phyloP scores from a whole-genome alignment of 139 green algal genomes.

The Volvox africanus region DNA sequence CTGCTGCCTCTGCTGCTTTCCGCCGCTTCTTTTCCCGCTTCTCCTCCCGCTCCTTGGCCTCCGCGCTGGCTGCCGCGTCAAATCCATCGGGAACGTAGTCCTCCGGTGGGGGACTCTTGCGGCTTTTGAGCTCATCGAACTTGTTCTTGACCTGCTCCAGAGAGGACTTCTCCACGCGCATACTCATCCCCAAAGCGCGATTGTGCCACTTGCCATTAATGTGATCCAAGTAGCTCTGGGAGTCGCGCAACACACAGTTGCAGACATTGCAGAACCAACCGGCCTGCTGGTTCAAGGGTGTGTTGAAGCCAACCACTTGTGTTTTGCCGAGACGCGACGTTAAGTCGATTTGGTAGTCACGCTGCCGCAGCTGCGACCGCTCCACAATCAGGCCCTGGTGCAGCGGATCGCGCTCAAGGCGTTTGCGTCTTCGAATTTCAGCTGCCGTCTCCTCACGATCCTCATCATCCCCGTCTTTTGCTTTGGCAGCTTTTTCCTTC shows the following conservation, averaged over 20 bases:
- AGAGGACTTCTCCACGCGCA: conserved; percentile 91
- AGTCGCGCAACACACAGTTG: conserved; percentile 96
- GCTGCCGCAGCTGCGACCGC: conserved; percentile 78
- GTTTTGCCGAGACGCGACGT: conserved; percentile 82
- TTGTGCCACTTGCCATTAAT: conserved; percentile 99
- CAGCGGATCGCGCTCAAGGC: conserved; percentile 88
- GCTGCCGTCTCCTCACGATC: conserved; percentile 74
- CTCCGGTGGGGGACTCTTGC: conserved; percentile 48
- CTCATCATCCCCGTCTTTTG: conserved; percentile 26
- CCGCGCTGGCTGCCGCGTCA: conserved; percentile 39
- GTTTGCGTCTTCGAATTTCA: conserved; percentile 79
- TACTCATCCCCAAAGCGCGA: conserved; percentile 95
- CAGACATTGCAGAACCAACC: conserved; percentile 98
- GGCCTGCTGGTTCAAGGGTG: conserved; percentile 85
- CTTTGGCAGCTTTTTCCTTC: conserved; percentile 70
- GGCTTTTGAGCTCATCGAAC: conserved; percentile 59
- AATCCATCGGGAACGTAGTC: conserved; percentile 61
- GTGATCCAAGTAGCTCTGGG: conserved; percentile 95
- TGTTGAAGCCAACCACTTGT: conserved; percentile 84
- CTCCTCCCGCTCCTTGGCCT: conserved; percentile 47
- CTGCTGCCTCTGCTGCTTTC: conserved; percentile 54
- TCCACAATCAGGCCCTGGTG: conserved; percentile 91
- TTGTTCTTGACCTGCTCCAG: conserved; percentile 86
- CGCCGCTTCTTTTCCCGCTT: conserved; percentile 67
- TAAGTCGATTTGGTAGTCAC: conserved; percentile 87